Evolutionary conservation across 2,329 filamentous ascomycete species (phyloP), one percentile per base, ranked within the genome.

Genomic region (Sporothrix protearum): DNA sequence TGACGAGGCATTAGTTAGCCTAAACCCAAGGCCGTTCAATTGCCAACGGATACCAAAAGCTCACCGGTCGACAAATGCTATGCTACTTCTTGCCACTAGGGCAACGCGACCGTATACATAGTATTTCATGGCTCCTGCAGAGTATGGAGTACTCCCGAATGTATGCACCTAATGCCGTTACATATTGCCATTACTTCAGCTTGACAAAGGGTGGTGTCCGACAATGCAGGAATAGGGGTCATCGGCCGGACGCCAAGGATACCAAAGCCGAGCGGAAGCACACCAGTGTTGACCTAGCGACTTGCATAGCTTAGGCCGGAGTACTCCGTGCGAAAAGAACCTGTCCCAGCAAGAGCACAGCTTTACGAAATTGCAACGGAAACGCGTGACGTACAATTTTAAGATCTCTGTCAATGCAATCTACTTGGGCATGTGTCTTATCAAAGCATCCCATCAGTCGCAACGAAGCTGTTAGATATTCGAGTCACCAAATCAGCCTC

Each of bases 251-350:
- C 55, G 55, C 55, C 55, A 59, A 64, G 61, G 36, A 64, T 16
- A 16, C 36, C 39, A 64, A 64, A 45, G 61, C 42, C 61, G 61
- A 64, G 42, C n/a, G 61, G 25, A 64, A 47, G 39, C 22, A 64
- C 47, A 47, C 36, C 36, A 30, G 7, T 47, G 39, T 64, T 45
- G 33, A 25, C 36, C 22, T 45, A 28, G 22, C 30, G 57, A n/a
- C 33, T 10, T 39, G 33, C 33, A 22, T 39, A 22, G 8, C 19
- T 33, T 5, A 61, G 3, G 25, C 16, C 53, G 28, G 53, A 30
- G 28, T 57, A 33, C 57, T 42, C 33, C 33, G 57, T 61, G 42
- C 14, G 42, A 14, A 19, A 14, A 47, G 42, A 16, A 16, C 14
- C 14, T 47, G 14, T 19, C 14, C 42, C 42, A 47, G 14, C 42